phyloP scores from a whole-genome alignment of 129 eudicot species.

The Oenanthe sinensis region DNA sequence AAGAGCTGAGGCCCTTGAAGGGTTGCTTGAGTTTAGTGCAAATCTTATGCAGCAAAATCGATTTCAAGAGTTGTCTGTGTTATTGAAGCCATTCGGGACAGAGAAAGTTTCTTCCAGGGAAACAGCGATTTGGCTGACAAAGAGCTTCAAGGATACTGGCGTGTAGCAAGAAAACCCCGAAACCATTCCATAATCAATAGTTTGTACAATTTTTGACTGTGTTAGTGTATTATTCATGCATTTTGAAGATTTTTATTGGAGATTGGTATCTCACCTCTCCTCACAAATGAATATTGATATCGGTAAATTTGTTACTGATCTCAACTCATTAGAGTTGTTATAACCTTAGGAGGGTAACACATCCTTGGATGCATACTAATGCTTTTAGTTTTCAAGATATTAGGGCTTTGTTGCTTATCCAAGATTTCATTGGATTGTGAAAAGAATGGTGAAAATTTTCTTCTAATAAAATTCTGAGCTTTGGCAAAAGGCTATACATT shows the following conservation, averaged over 20 bases:
- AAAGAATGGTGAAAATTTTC: not conserved
- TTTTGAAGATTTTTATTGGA: not conserved
- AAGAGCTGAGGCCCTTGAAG: conserved; percentile 93
- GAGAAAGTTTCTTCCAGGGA: conserved; percentile 91
- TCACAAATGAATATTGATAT: conserved; percentile 12
- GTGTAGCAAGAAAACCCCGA: conserved; percentile 8
- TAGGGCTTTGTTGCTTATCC: not conserved
- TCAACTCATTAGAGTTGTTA: not conserved
- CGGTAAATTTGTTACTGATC: conserved; percentile 24
- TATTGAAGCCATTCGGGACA: conserved; percentile 82
- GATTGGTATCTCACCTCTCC: conserved; percentile 2
- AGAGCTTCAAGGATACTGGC: conserved; percentile 68
- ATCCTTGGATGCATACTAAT: not conserved
- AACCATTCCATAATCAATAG: not conserved
- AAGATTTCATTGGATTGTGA: not conserved
- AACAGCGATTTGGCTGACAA: conserved; percentile 91
- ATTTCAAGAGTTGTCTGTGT: conserved; percentile 66
- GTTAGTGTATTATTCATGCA: not conserved
- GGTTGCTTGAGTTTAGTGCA: conserved; percentile 94
- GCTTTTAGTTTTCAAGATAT: not conserved
- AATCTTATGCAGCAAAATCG: conserved; percentile 76
- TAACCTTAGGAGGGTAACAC: not conserved
- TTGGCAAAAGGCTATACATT: no score
- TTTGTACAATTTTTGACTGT: not conserved
- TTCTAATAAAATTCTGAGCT: no score